Conservation (phyloP, 2,329 filamentous ascomycete genomes). For the Verticillium nubilum region DNA sequence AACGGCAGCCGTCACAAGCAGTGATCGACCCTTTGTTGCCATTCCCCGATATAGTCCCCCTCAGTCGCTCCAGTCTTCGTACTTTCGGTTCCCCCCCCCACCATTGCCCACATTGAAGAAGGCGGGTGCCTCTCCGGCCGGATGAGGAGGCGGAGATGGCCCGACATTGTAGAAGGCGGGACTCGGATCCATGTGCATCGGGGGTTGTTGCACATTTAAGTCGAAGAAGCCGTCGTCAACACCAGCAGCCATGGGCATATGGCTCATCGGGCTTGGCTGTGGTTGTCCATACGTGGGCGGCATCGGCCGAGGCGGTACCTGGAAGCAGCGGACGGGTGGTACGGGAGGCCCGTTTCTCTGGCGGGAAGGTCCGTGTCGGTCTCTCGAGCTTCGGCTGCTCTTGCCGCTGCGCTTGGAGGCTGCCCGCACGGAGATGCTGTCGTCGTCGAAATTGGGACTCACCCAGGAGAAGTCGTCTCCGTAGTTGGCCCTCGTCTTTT, state of each 20-base stretch:
- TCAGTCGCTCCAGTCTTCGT: slow-evolving; percentile 7
- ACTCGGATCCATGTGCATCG: neutral
- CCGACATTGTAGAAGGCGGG: neutral
- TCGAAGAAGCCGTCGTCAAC: neutral
- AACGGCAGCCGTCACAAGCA: no score
- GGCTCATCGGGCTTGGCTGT: neutral
- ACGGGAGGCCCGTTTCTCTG: slow-evolving; percentile 3
- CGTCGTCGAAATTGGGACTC: slow-evolving; percentile 8
- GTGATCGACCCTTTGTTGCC: neutral
- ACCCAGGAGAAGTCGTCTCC: slow-evolving; percentile 10
- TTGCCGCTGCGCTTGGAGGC: slow-evolving; percentile 4
- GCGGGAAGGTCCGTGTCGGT: neutral
- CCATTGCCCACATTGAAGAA: slow-evolving; percentile 9
- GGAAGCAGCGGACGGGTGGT: neutral
- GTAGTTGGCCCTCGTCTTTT: slow-evolving; percentile 6
- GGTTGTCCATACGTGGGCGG: neutral
- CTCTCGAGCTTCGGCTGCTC: slow-evolving; percentile 2
- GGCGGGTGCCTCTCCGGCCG: slow-evolving; percentile 3
- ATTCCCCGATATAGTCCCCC: neutral
- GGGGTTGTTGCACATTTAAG: neutral
- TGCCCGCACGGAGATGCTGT: slow-evolving; percentile 8
- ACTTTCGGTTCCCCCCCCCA: slow-evolving; percentile 5
- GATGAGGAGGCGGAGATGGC: neutral
- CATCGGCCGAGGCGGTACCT: neutral
- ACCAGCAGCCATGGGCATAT: neutral